Evolutionary conservation across 371 early-diverging fungal genomes (phyloP).

Genomic region (Mortierella sp.): DNA sequence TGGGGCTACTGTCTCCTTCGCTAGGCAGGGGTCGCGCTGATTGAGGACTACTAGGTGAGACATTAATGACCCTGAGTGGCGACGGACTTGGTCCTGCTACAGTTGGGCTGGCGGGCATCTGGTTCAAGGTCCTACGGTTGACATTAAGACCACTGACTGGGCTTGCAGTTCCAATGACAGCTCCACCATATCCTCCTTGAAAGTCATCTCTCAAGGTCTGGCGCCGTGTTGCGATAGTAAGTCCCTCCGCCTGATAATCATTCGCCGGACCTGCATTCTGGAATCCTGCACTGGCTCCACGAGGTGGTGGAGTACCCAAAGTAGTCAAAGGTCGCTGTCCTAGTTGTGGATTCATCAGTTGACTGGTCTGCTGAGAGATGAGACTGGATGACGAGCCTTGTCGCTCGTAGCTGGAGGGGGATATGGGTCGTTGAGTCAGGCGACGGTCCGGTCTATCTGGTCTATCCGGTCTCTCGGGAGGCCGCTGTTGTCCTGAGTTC

Average conservation of each 20-base stretch:
- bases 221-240: conserved; percentile 36
- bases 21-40: conserved; percentile 9
- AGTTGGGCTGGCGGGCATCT: conserved; percentile 20
- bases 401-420: conserved; percentile 37
- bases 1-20: conserved; percentile 1
- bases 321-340: conserved; percentile 39
- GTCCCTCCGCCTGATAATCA: conserved; percentile 41
- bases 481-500: conserved; percentile 11
- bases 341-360: conserved; percentile 46
- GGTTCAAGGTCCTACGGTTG: conserved; percentile 33
- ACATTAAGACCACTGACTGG: conserved; percentile 16
- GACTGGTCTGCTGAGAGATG: conserved; percentile 46
- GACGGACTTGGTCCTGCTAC: conserved; percentile 17
- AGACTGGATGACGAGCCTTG: conserved; percentile 16
- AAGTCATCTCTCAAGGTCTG: conserved; percentile 51
- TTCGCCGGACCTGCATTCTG: conserved; percentile 6
- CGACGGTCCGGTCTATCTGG: conserved; percentile 54
- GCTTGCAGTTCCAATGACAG: conserved; percentile 26
- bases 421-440: conserved; percentile 39
- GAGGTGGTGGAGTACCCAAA: conserved; percentile 42
- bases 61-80: conserved; percentile 51
- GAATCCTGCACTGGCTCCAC: conserved; percentile 38
- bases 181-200: conserved; percentile 53
- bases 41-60: conserved; percentile 29
- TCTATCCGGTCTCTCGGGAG: conserved; percentile 34